Conservation (phyloP, 768 basidiomycete species). For the Pisolithus albus region DNA sequence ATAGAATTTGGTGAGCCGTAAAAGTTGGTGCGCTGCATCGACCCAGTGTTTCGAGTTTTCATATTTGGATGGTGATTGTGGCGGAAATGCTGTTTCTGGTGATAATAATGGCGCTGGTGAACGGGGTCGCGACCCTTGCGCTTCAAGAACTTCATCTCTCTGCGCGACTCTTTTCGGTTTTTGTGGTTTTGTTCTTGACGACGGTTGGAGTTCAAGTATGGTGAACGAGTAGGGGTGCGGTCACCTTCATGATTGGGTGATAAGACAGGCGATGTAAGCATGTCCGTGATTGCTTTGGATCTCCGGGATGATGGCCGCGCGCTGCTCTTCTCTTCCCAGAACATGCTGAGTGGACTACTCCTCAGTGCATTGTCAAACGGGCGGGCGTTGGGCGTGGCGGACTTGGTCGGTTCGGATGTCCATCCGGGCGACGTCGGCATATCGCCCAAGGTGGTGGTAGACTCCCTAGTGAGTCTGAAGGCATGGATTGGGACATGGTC, state of each 20-base stretch:
- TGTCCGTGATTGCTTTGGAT: constrained; percentile 27
- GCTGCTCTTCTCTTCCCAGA: constrained; percentile 37
- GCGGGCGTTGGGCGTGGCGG: constrained; percentile 13
- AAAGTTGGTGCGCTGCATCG: constrained; percentile 44
- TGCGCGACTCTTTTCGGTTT: constrained; percentile 55
- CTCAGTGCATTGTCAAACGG: constrained; percentile 40
- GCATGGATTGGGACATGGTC: constrained; percentile 67
- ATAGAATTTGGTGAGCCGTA: constrained; percentile 29
- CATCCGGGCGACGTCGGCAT: constrained; percentile 24
- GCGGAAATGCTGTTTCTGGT: constrained; percentile 44
- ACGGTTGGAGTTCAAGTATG: constrained; percentile 32
- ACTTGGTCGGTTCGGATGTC: constrained; percentile 20
- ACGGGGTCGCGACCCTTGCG: constrained; percentile 45
- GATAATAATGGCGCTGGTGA: constrained; percentile 32
- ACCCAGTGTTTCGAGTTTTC: constrained; percentile 50
- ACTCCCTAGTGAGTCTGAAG: constrained; percentile 33
- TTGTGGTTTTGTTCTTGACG: constrained; percentile 40
- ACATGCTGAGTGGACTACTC: constrained; percentile 49
- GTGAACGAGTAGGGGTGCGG: constrained; percentile 43
- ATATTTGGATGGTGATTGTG: constrained; percentile 59
- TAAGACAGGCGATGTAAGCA: constrained; percentile 45
- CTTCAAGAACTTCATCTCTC: constrained; percentile 63
- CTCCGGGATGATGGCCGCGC: constrained; percentile 18
- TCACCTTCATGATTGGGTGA: constrained; percentile 50
- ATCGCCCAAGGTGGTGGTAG: constrained; percentile 17